Evolutionary conservation across 768 basidiomycete genomes (phyloP).

Genomic region (Naganishia onofrii): DNA sequence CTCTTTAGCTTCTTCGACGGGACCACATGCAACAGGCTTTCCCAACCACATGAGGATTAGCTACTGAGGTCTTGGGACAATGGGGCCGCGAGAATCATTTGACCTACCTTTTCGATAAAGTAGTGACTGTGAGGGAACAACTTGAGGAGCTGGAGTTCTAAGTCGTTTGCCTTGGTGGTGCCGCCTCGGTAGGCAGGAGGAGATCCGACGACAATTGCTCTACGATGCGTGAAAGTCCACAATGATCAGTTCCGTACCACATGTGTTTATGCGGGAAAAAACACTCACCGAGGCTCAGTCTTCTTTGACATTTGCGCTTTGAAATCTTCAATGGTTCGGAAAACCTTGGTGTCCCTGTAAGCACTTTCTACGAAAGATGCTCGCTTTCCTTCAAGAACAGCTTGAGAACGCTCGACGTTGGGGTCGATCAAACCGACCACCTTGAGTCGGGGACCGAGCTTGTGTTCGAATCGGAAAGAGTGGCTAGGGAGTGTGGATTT

Average conservation of each 20-base stretch:
- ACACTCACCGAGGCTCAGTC: conserved; percentile 60
- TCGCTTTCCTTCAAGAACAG: conserved; percentile 78
- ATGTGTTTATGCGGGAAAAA: not conserved
- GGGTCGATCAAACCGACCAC: conserved; percentile 94
- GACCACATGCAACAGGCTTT: conserved; percentile 74
- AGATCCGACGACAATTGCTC: conserved; percentile 81
- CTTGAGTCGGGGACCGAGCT: conserved; percentile 92
- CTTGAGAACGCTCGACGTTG: conserved; percentile 73
- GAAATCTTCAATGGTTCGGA: conserved; percentile 82
- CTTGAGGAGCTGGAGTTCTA: conserved; percentile 82
- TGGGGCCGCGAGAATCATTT: not conserved
- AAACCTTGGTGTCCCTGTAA: conserved; percentile 80
- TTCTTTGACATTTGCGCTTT: conserved; percentile 63
- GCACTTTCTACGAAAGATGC: conserved; percentile 90
- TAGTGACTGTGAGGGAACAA: conserved; percentile 81
- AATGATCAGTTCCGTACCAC: no score
- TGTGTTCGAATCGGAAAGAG: conserved; percentile 61
- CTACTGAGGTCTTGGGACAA: not conserved
- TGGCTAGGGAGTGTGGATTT: conserved; percentile 54
- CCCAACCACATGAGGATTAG: not conserved
- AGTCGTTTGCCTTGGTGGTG: conserved; percentile 68
- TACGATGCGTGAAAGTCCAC: not conserved
- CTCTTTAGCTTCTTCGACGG: conserved; percentile 63
- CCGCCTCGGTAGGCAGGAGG: conserved; percentile 93
- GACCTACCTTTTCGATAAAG: conserved; percentile 73